Base-by-base conservation (phyloP, 805 yeast species). In the Kluyveromyces wickerhamii region DNA sequence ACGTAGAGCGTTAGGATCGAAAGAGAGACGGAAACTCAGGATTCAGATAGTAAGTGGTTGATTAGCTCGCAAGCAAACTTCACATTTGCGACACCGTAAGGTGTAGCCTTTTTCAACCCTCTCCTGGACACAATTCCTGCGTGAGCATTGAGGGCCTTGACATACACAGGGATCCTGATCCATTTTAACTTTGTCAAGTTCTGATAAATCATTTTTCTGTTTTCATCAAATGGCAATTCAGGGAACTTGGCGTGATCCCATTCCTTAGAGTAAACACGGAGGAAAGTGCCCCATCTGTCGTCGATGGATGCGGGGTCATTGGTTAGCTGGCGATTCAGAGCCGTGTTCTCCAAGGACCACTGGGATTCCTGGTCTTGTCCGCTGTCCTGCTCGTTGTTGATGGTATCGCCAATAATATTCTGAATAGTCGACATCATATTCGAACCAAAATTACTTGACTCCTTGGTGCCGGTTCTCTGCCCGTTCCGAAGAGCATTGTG, bases 111-210 rank as follows among this genome's bases (percentile, higher is more conserved):
- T 21, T 58, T 52, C 2, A 74, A 60, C 0, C 87, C 87, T 37
- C 77, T 66, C 42, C 97, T 67, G 12, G 89, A 85, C 12, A 86
- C 82, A 35, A 89, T 83, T 4, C 82, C 83, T 39, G 82, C 95
- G 51, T 88, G 97, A 0, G 96, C 77, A 54, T 87, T 86, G 49
- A 80, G 64, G 12, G 79, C 69, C 42, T 76, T 78, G 30, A 88
- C 66, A 44, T 73, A 75, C 2, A 80, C 78, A 0, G 92, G 82
- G 27, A 83, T 69, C 51, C 88, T 85, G 32, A 73, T 63, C 95
- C 96, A 88, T 3, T 69, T 66, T 16, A 89, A 53, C 14, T 56
- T 47, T 54, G 84, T 82, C 51, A 88, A 62, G 42, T 72, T 71
- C 2, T 65, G 52, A 21, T 73, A 52, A 24, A 79, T 77, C 11